Evolutionary conservation across 2,329 filamentous ascomycete genomes (phyloP), one percentile per base, ranked within the genome.

Genomic region (Trichoderma citrinoviride): DNA sequence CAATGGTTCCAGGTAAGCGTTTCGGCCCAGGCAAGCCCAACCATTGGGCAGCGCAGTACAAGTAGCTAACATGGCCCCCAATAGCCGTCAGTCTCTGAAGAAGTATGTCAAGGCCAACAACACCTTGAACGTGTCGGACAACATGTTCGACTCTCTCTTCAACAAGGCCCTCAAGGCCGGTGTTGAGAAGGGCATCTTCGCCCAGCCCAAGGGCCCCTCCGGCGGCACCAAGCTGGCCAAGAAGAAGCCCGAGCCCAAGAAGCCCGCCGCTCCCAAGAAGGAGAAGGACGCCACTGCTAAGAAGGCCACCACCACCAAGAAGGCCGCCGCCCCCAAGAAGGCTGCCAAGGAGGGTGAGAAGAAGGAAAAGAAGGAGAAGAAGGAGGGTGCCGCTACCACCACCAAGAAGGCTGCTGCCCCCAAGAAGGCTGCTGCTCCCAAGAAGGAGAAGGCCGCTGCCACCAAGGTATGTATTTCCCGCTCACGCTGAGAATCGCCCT

Each of bases 191-290:
- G 91, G 91, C 68, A 85, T 91, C 73, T 97, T 97, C 76, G 85
- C 88, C 75, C 92, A 94, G 78, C 93, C 93, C 74, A 97, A 97
- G 87, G 93, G 92, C 73, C 85, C 92, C 66, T 97, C 93, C 69
- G 93, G 93, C 67, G 90, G 92, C 71, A 92, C 95, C 79, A 97
- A 97, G 89, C 89, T 97, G 67, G 90, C 90, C 66, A 94, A 94
- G 88, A 93, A 92, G 83, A 78, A 83, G 70, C 72, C 74, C 23
- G 76, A 78, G 70, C 71, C 76, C 60, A 79, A 79, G 76, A 77
- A 77, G 73, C 70, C 72, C 52, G 74, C 69, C 46, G 72, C 71
- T 47, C 66, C 72, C 54, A 73, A 73, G 71, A 74, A 74, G 70
- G 74, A 75, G 70, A 74, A 75, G 71, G 71, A 76, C 65, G 61